Evolutionary conservation across 75 land plant genomes (phyloP).

Genomic region (Picea sitchensis): DNA sequence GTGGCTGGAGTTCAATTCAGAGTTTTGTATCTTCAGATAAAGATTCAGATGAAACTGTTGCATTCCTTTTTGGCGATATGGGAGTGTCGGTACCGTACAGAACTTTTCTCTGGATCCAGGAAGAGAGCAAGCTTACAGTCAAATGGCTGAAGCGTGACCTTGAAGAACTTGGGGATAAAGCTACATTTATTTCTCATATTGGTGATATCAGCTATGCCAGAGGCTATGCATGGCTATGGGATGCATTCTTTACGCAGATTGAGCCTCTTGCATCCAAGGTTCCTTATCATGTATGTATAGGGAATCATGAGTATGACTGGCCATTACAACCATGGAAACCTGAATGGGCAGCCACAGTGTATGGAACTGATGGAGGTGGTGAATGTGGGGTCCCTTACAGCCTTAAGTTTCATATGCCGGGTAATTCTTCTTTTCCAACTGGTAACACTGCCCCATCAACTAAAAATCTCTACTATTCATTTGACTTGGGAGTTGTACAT

Average conservation of each 20-base stretch:
- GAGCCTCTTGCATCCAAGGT: constrained; percentile 84
- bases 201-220: constrained; percentile 96
- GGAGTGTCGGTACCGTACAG: constrained; percentile 73
- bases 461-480: constrained; percentile 79
- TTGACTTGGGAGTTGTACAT: constrained; percentile 71
- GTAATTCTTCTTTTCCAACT: constrained; percentile 64
- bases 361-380: constrained; percentile 87
- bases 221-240: constrained; percentile 93
- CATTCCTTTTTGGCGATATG: constrained; percentile 95
- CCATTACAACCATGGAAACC: constrained; percentile 89
- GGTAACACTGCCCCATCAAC: constrained; percentile 61
- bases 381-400: constrained; percentile 98
- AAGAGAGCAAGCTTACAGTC: constrained; percentile 69
- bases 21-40: constrained; percentile 64
- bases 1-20: constrained; percentile 68
- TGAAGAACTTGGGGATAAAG: constrained; percentile 61
- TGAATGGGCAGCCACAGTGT: constrained; percentile 58
- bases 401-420: constrained; percentile 83
- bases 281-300: constrained; percentile 87
- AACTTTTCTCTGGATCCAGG: constrained; percentile 76
- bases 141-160: constrained; percentile 81
- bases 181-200: constrained; percentile 81
- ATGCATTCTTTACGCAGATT: constrained; percentile 67
- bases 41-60: constrained; percentile 67
- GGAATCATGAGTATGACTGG: constrained; percentile 97